Percentiles rank a stretch among this genome's conserved stretches.
Evolutionary conservation across 1,139 yeast species (phyloP).

Genomic region (Candida sojae): DNA sequence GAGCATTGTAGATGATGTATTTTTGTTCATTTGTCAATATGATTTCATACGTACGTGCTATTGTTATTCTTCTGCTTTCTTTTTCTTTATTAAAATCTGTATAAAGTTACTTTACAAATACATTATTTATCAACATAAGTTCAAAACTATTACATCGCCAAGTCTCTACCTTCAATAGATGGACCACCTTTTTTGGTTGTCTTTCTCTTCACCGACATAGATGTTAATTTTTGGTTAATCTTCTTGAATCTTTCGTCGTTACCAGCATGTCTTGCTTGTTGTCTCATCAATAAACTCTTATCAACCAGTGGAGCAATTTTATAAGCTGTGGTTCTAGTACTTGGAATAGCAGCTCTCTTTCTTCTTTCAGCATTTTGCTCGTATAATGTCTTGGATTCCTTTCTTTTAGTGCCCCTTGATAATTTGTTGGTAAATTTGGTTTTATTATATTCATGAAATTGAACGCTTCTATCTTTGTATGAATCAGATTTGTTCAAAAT

Average conservation of each 20-base stretch:
- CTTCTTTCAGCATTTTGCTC: constrained; percentile 92
- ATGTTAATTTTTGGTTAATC: constrained; percentile 56
- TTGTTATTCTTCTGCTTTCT: constrained; percentile 5
- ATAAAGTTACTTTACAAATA: neutral
- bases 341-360: constrained; percentile 93
- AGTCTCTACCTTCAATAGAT: constrained; percentile 76
- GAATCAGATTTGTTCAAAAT: constrained; percentile 95
- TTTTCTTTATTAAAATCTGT: constrained; percentile 4
- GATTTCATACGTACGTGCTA: neutral
- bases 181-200: constrained; percentile 66
- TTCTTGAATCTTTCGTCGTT: constrained; percentile 80
- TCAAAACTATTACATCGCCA: constrained; percentile 35
- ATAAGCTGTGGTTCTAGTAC: constrained; percentile 84
- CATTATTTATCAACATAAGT: neutral
- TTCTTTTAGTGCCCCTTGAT: constrained; percentile 32
- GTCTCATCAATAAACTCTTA: constrained; percentile 41
- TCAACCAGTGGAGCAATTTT: constrained; percentile 87
- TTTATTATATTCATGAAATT: constrained; percentile 70
- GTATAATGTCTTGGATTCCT: constrained; percentile 61
- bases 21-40: too few relatives aligned
- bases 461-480: constrained; percentile 83
- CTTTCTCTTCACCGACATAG: constrained; percentile 49
- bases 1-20: neutral
- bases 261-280: constrained; percentile 48
- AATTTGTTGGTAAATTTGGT: constrained; percentile 51